Base-by-base conservation (phyloP, 1,284 basidiomycete species). In the Inonotus obliquus region DNA sequence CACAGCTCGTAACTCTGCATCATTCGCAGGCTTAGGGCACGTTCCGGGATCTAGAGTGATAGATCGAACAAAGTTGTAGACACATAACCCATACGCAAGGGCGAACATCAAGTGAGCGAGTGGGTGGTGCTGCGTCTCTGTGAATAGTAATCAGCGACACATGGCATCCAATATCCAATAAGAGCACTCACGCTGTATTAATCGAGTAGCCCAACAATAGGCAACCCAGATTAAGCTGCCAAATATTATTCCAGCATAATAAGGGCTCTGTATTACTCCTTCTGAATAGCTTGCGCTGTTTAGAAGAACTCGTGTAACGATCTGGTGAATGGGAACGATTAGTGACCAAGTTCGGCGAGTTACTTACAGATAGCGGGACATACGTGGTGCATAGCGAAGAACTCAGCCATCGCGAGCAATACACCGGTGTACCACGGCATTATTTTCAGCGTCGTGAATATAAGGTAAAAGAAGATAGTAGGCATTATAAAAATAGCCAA, bases 381-480 rank as follows among this genome's bases (percentile, higher is more conserved):
- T 73, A 95, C 89, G 71, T 98, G 90, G 71, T 98, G 95, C 89
- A 96, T 93, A 41, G 83, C 89, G 69, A 94, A 94, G 74, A 96
- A 93, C 67, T 93, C 86, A 0, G 89, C 93, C 67, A 89, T 77
- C 0, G 91, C 89, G 52, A 97, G 82, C 17, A 94, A 80, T 38
- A 94, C 74, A 2, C 90, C 92, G 1, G 91, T 90, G 75, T 95
- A 98, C 87, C 93, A 95, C 29, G 95, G 93, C 19, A 97, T 76
- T 55, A 89, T 81, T 49, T 84, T 83, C 61, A 97, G 78, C 4
- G 91, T 94, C 70, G 82, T 85, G 72, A 97, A 96, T 65, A 94
- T 90, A 65, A 92, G 73, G 66, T 86, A 91, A 67, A 98, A 80
- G 67, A 89, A 89, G 62, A 93, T 64, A 0, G 87, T 85, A 2